phyloP scores from a whole-genome alignment of 345 rosid species.

The Gossypium bickii region DNA sequence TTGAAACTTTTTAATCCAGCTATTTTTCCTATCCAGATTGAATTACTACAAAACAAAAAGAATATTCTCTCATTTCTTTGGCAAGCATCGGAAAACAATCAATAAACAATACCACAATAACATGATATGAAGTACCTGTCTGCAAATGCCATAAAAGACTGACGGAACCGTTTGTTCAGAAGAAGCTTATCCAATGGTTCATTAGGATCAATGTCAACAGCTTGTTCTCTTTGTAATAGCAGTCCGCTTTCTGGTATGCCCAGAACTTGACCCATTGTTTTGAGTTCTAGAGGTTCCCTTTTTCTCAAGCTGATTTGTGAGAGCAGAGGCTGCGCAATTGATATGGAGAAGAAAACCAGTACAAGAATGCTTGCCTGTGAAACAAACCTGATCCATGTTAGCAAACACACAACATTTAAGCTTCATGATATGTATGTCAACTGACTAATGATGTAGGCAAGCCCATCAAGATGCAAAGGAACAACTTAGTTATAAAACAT shows the following conservation, averaged over 20 bases:
- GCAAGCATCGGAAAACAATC: neutral
- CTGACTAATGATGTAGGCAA: slow-evolving; percentile 2
- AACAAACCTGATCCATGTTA: slow-evolving; percentile 28
- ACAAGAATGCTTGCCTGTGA: slow-evolving; percentile 70
- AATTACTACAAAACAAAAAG: neutral
- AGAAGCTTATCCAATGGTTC: slow-evolving; percentile 91
- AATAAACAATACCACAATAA: neutral
- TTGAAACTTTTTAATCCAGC: neutral
- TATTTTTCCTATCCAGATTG: neutral
- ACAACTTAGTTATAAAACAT: slow-evolving; percentile 14
- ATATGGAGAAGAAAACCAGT: slow-evolving; percentile 69
- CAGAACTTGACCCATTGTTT: slow-evolving; percentile 80
- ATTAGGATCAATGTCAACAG: slow-evolving; percentile 46
- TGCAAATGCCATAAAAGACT: slow-evolving; percentile 85
- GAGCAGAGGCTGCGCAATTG: slow-evolving; percentile 79
- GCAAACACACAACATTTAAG: slow-evolving; percentile 22
- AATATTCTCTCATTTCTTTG: neutral
- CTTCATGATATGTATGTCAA: slow-evolving; percentile 4
- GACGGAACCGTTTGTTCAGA: slow-evolving; percentile 68
- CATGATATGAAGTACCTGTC: slow-evolving; percentile 50
- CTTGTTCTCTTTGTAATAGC: slow-evolving; percentile 48
- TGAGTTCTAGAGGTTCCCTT: slow-evolving; percentile 58
- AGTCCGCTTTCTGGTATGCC: slow-evolving; percentile 90
- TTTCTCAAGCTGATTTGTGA: slow-evolving; percentile 84
- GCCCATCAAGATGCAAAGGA: slow-evolving; percentile 6